Conservation (phyloP, 768 basidiomycete species). For the Boletus sp. region DNA sequence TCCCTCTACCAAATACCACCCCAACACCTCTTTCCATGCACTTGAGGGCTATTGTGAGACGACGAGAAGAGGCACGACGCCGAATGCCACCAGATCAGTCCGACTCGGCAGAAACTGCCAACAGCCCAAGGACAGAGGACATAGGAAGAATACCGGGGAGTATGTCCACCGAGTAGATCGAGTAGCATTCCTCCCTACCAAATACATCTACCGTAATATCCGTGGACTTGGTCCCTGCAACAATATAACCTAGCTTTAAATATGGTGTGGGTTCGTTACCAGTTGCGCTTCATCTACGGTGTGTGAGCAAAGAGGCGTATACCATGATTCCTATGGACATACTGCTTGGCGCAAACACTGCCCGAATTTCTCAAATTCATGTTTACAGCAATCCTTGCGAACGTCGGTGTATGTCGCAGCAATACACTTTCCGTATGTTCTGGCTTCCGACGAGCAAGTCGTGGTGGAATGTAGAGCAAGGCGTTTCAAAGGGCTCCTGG, state of each 20-base stretch:
- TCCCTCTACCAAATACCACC: slow-evolving; percentile 62
- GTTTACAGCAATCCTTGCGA: slow-evolving; percentile 75
- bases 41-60: slow-evolving; percentile 50
- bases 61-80: slow-evolving; percentile 42
- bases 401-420: slow-evolving; percentile 80
- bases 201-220: slow-evolving; percentile 19
- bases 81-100: slow-evolving; percentile 25
- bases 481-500: slow-evolving; percentile 50
- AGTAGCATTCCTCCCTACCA: slow-evolving; percentile 16
- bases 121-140: slow-evolving; percentile 37
- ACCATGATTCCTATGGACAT: slow-evolving; percentile 31
- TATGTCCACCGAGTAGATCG: slow-evolving; percentile 22
- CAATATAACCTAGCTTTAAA: slow-evolving; percentile 1
- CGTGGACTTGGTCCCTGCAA: slow-evolving; percentile 6
- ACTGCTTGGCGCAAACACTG: slow-evolving; percentile 79
- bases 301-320: neutral
- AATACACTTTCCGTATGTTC: slow-evolving; percentile 86
- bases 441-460: slow-evolving; percentile 70
- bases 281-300: slow-evolving; percentile 54
- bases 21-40: slow-evolving; percentile 47
- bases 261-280: slow-evolving; percentile 31
- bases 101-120: slow-evolving; percentile 20
- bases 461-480: slow-evolving; percentile 70
- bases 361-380: slow-evolving; percentile 82
- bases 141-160: slow-evolving; percentile 34